Percentiles rank a stretch among this genome's conserved stretches.
Evolutionary conservation across 495 filamentous ascomycete genomes (phyloP).

Genomic region (Halenospora varia): DNA sequence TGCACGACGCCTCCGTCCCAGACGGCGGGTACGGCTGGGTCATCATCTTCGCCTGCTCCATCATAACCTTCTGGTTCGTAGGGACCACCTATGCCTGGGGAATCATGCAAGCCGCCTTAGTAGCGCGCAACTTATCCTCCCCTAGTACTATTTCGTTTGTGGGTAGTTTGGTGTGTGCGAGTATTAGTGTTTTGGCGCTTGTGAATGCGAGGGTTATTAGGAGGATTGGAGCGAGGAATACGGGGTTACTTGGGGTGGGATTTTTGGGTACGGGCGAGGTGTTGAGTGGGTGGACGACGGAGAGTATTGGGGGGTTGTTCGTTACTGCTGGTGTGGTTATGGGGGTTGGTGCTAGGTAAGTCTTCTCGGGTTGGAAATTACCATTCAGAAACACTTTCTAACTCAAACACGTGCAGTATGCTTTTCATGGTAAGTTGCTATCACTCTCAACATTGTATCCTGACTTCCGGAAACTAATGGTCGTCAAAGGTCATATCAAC

Average conservation of each 20-base stretch:
- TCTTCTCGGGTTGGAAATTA: no score
- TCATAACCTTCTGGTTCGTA: slow-evolving; percentile 51
- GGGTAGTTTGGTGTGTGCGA: slow-evolving; percentile 45
- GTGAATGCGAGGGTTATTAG: slow-evolving; percentile 46
- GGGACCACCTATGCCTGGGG: slow-evolving; percentile 54
- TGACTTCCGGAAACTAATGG: not conserved
- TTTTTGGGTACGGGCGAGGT: slow-evolving; percentile 45
- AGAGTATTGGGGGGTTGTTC: slow-evolving; percentile 49
- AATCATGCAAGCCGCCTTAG: slow-evolving; percentile 50
- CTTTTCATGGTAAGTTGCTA: slow-evolving; percentile 28
- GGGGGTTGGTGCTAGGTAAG: slow-evolving; percentile 46
- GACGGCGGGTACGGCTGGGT: slow-evolving; percentile 60
- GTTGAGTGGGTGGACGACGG: slow-evolving; percentile 43
- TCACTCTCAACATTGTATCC: not conserved
- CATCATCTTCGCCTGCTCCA: slow-evolving; percentile 45
- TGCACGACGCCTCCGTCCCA: slow-evolving; percentile 45
- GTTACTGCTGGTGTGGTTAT: slow-evolving; percentile 51
- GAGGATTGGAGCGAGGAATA: slow-evolving; percentile 40
- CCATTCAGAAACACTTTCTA: no score
- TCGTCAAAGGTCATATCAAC: slow-evolving; percentile 38
- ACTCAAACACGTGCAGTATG: no score
- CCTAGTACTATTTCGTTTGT: slow-evolving; percentile 53
- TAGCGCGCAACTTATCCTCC: slow-evolving; percentile 39
- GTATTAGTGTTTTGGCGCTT: slow-evolving; percentile 45
- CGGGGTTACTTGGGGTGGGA: slow-evolving; percentile 41